Evolutionary conservation across 768 basidiomycete genomes (phyloP).

Genomic region (Strobilomyces echinocephalus): DNA sequence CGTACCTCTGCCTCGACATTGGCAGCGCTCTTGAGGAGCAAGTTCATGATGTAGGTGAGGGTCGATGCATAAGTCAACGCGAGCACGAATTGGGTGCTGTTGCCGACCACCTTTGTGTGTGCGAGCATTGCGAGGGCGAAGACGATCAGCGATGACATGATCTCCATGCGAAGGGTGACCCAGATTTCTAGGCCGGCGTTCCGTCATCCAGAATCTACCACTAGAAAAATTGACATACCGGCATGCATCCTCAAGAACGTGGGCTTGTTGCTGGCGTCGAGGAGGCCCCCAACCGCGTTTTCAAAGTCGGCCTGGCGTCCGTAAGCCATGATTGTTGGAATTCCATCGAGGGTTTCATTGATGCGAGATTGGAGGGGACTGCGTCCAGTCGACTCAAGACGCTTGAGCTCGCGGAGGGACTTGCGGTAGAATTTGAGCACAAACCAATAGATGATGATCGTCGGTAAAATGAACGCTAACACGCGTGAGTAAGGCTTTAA

Average conservation of each 20-base stretch:
- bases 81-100: slow-evolving; percentile 22
- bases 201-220: neutral
- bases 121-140: slow-evolving; percentile 25
- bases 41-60: slow-evolving; percentile 26
- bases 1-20: slow-evolving; percentile 27
- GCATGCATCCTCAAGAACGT: slow-evolving; percentile 25
- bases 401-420: slow-evolving; percentile 46
- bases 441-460: slow-evolving; percentile 35
- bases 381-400: slow-evolving; percentile 40
- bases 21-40: slow-evolving; percentile 25
- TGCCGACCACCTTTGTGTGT: slow-evolving; percentile 23
- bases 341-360: slow-evolving; percentile 46
- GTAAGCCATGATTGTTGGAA: slow-evolving; percentile 45
- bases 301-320: slow-evolving; percentile 29
- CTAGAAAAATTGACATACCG: slow-evolving; percentile 12
- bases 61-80: slow-evolving; percentile 26
- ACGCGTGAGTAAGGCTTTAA: slow-evolving; percentile 15
- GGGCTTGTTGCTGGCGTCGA: slow-evolving; percentile 27
- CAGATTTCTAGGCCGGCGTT: slow-evolving; percentile 23
- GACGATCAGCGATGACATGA: slow-evolving; percentile 25
- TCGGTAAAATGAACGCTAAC: slow-evolving; percentile 22
- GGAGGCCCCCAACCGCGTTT: slow-evolving; percentile 17
- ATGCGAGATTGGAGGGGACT: slow-evolving; percentile 49
- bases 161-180: slow-evolving; percentile 30
- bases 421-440: slow-evolving; percentile 44